phyloP scores from a whole-genome alignment of 768 basidiomycete genomes.

The Lactifluus pinguis region DNA sequence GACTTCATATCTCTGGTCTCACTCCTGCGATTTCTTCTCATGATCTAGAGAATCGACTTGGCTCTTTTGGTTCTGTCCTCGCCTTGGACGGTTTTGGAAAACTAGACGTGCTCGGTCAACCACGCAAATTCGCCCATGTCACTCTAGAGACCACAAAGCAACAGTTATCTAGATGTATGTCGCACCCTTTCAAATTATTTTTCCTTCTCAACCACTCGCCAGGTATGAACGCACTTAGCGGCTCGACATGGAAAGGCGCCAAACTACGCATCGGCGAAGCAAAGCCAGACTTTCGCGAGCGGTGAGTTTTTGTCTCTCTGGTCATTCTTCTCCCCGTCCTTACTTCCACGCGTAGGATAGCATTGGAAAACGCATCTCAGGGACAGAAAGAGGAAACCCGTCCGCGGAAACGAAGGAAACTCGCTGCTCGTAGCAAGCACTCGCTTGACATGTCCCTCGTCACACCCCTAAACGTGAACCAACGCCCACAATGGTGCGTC shows the following conservation, averaged over 20 bases:
- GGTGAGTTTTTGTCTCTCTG: constrained; percentile 32
- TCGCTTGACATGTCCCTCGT: constrained; percentile 57
- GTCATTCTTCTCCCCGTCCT: not conserved
- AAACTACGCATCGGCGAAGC: constrained; percentile 78
- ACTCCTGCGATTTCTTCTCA: constrained; percentile 51
- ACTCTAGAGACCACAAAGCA: constrained; percentile 56
- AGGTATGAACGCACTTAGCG: constrained; percentile 73
- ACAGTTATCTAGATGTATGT: constrained; percentile 57
- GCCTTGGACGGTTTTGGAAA: constrained; percentile 62
- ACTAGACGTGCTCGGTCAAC: constrained; percentile 54
- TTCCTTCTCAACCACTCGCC: not conserved
- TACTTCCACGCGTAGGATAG: constrained; percentile 23
- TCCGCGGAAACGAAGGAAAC: constrained; percentile 36
- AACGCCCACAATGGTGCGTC: constrained; percentile 56
- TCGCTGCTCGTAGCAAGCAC: constrained; percentile 30
- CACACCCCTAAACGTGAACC: constrained; percentile 45
- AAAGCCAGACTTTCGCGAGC: constrained; percentile 60
- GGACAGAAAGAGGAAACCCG: constrained; percentile 25
- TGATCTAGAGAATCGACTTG: constrained; percentile 51
- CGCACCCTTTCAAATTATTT: not conserved
- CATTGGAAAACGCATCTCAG: constrained; percentile 28
- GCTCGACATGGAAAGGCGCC: constrained; percentile 82
- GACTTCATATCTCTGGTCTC: constrained; percentile 68
- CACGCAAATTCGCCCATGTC: constrained; percentile 63
- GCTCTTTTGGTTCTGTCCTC: constrained; percentile 59